Evolutionary conservation across 805 yeast species (phyloP).

Genomic region (Brettanomyces naardenensis): DNA sequence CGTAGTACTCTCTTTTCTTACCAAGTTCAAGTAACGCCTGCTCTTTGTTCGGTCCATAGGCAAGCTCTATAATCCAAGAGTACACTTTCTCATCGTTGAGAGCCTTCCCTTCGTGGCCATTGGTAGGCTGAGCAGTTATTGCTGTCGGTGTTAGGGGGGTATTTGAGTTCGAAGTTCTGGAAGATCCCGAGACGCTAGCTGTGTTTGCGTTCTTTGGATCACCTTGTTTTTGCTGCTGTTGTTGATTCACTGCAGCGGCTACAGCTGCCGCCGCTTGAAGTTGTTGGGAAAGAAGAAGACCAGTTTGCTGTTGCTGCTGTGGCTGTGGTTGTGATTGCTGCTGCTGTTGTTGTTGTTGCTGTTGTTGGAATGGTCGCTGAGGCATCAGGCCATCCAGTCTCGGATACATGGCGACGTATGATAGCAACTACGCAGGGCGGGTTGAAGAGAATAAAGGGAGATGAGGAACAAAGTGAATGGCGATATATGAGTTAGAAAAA

Average conservation of each 20-base stretch:
- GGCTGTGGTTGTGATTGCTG: neutral
- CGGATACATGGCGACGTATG: too few relatives aligned
- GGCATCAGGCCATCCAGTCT: too few relatives aligned
- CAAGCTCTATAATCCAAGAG: slow-evolving; percentile 84
- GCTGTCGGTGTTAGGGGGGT: slow-evolving; percentile 14
- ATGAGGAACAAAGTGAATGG: too few relatives aligned
- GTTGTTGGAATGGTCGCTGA: slow-evolving; percentile 4
- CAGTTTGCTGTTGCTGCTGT: slow-evolving; percentile 8
- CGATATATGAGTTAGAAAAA: too few relatives aligned
- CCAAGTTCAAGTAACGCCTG: slow-evolving; percentile 90
- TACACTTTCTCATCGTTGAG: slow-evolving; percentile 75
- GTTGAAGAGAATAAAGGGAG: too few relatives aligned
- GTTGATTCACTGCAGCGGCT: slow-evolving; percentile 4
- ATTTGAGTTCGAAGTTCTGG: slow-evolving; percentile 1
- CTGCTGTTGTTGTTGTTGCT: slow-evolving; percentile 5
- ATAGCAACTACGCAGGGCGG: too few relatives aligned
- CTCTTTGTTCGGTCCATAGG: slow-evolving; percentile 86
- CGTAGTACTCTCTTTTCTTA: slow-evolving; percentile 89
- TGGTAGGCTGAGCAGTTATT: slow-evolving; percentile 1
- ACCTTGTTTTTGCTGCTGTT: slow-evolving; percentile 4
- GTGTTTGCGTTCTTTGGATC: neutral
- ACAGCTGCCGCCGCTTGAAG: slow-evolving; percentile 12
- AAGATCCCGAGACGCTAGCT: slow-evolving; percentile 2
- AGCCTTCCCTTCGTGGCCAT: slow-evolving; percentile 24
- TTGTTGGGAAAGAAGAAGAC: slow-evolving; percentile 14